A percentile compares a stretch with the other conserved stretches of the same genome.
Conservation (phyloP, 345 rosid genomes). For the Leavenworthia alabamica region DNA sequence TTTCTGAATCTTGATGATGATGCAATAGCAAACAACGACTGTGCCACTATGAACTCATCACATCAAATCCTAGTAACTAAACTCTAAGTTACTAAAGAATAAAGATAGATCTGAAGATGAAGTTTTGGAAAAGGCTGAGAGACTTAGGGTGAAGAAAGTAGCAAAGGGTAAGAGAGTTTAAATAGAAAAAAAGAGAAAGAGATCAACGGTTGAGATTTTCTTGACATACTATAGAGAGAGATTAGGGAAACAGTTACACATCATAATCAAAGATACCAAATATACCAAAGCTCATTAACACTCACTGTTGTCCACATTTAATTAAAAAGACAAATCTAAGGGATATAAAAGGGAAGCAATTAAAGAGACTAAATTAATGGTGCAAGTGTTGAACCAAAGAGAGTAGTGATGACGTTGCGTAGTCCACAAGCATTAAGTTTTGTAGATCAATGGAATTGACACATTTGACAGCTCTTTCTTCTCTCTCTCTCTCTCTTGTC, state of each 20-base stretch:
- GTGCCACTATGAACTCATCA: slow-evolving; percentile 8
- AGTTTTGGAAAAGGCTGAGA: too few species aligned
- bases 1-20: slow-evolving; percentile 35
- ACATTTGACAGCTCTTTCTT: slow-evolving; percentile 25
- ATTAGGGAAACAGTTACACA: slow-evolving; percentile 31
- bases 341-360: slow-evolving; percentile 11
- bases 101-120: slow-evolving; percentile 9
- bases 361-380: slow-evolving; percentile 21
- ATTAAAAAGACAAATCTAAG: slow-evolving; percentile 12
- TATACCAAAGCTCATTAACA: slow-evolving; percentile 25
- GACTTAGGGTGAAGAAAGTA: slow-evolving; percentile 12
- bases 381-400: slow-evolving; percentile 13
- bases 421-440: slow-evolving; percentile 25
- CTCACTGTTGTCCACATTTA: slow-evolving; percentile 19
- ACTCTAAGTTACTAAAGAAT: not conserved
- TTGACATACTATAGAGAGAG: slow-evolving; percentile 19
- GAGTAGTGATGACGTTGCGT: slow-evolving; percentile 28
- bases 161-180: slow-evolving; percentile 26
- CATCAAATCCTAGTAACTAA: slow-evolving; percentile 1
- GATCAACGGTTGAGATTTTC: slow-evolving; percentile 28
- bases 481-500: slow-evolving; percentile 10
- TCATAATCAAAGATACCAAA: slow-evolving; percentile 30
- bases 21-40: slow-evolving; percentile 33
- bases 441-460: slow-evolving; percentile 29
- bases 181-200: slow-evolving; percentile 28